Base-by-base conservation (phyloP, 1,139 yeast species). In the Taphrina pruni region DNA sequence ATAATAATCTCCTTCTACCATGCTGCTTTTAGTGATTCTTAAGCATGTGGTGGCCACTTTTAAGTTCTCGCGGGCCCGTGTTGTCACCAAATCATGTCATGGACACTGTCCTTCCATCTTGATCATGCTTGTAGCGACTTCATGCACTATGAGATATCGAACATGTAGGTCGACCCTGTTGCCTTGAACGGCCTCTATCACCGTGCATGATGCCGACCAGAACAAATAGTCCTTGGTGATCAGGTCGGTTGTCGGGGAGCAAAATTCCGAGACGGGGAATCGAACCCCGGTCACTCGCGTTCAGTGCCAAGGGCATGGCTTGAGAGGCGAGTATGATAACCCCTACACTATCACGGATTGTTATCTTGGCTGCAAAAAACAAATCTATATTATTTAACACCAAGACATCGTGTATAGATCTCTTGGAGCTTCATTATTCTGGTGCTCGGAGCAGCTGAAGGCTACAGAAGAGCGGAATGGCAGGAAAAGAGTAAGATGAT, bases 261-360 rank as follows among this genome's bases (percentile, higher is more conserved):
- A 41, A 39, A 20, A 26, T 41, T 56, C 60, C 60, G 60, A 56
- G 50, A 56, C 60, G 50, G 60, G 60, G 60, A 56, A 38, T 56
- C 60, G 60, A 56, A 56, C 60, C 60, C 60, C 50, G 60, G 60
- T 56, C 60, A 39, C 46, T 56, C 60, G 60, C 60, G 60, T 38
- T 38, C 60, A 1, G 12, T 6, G 36, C 11, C 6, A 26, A 14
- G 5, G n/a, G 20, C 8, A 14, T n/a, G 8, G 8, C 3, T 6
- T 56, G 60, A 56, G 60, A 56, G 60, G 60, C 60, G 50, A 41
- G 50, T 56, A 56, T 56, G 60, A 56, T 56, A 56, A 56, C 60
- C 60, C 60, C 60, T 56, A 56, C 60, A 56, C 60, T 41, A 56
- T 56, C 46, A 39, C 60, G 60, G 60, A 56, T 38, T 14, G 50